Evolutionary conservation across 169 alveolate genomes (phyloP), one percentile per base, ranked within the genome.

Genomic region (Plasmodium chabaudi): DNA sequence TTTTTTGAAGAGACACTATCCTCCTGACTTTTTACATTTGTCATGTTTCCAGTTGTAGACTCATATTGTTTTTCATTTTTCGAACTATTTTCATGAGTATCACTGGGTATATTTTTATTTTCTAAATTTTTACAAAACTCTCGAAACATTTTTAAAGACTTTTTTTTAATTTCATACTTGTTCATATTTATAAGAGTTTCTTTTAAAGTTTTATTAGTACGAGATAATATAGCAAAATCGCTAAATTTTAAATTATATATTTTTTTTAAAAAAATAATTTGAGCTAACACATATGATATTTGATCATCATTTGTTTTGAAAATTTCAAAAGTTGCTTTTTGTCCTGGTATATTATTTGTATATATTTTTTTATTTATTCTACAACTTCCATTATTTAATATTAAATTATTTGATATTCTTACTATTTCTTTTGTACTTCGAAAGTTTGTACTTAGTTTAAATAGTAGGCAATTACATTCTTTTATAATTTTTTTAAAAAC

Each of bases 211-310:
- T 61, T 72, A 72, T 92, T 92, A 9, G 94, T 86, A 71, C 97
- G 74, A 68, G 91, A 91, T 59, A 95, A 86, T 34, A 95, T 73
- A 2, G 94, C 95, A 65, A 95, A 89, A 64, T 95, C 95, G 77
- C 91, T 89, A 87, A 93, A 95, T 46, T 91, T 75, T 44, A 92
- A 93, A 57, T 75, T 89, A n/a, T 84, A 72, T 12, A 46, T 86
- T n/a, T 63, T 71, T 59, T 86, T 75, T 61, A 87, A 65, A 42
- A 88, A 56, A 59, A 91, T 61, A 5, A 93, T 88, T 15, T 92
- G 88, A 27, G 65, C 27, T 6, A 94, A 74, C 13, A 93, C 88
- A 87, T 92, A 88, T 1, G 87, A 84, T 13, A 89, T 67, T 73
- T 94, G 95, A 21, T 91, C 96, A 4, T 25, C 61, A 61, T 63